Evolutionary conservation across 225 moss, liverwort and hornwort species (phyloP).

Genomic region (Neckera pumila): DNA sequence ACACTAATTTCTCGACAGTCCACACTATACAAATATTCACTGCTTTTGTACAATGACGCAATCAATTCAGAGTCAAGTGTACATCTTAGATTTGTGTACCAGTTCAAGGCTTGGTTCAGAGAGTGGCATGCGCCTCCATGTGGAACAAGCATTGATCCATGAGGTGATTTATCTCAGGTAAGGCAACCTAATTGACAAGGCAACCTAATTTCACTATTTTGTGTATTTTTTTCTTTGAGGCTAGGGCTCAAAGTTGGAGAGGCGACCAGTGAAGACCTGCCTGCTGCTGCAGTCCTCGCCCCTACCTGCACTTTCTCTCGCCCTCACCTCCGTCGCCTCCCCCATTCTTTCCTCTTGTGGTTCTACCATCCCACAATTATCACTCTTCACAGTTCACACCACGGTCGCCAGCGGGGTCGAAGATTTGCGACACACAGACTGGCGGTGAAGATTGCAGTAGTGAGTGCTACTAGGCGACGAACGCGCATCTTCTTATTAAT

Average conservation of each 20-base stretch:
- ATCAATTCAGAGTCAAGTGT: too few species aligned
- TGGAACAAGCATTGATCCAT: too few species aligned
- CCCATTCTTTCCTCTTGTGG: neutral
- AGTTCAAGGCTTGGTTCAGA: too few species aligned
- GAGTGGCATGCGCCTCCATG: too few species aligned
- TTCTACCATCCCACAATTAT: neutral
- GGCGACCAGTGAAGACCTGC: neutral
- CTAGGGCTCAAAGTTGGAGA: neutral
- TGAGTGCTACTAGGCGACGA: neutral
- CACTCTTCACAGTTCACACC: neutral
- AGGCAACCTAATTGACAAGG: too few species aligned
- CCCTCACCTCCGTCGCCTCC: neutral
- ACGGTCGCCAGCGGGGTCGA: neutral
- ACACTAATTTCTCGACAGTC: too few species aligned
- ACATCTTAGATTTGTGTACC: too few species aligned
- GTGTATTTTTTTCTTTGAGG: neutral
- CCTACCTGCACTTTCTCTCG: neutral
- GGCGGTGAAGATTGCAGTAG: neutral
- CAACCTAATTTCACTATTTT: too few species aligned
- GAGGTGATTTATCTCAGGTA: too few species aligned
- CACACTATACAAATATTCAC: too few species aligned
- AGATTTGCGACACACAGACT: neutral
- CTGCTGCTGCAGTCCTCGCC: neutral
- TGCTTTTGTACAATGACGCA: too few species aligned
- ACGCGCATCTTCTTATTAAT: neutral